These are phyloP conservation scores for Camellia oleifera DNA, from an alignment of 179 eudicot genomes.

Conservation along the genomic window DNA sequence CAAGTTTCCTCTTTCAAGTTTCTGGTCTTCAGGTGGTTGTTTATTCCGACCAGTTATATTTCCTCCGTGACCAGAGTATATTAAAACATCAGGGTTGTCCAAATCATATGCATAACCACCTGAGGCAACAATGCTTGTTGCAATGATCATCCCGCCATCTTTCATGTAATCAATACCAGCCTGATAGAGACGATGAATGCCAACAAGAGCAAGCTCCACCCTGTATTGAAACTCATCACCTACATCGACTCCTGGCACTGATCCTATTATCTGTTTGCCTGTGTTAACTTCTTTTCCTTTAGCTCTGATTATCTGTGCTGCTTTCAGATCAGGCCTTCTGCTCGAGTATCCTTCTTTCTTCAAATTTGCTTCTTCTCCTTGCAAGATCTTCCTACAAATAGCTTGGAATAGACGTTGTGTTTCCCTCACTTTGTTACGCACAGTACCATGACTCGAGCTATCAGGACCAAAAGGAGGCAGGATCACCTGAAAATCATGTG, in stretches of 20 bases:
- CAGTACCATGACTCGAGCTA: slow-evolving; percentile 33
- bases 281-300: slow-evolving; percentile 45
- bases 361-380: slow-evolving; percentile 47
- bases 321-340: slow-evolving; percentile 51
- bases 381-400: slow-evolving; percentile 56
- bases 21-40: slow-evolving; percentile 59
- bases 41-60: slow-evolving; percentile 36
- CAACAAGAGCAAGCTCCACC: slow-evolving; percentile 69
- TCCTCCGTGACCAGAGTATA: slow-evolving; percentile 84
- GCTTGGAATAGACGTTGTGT: slow-evolving; percentile 51
- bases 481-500: slow-evolving; percentile 25
- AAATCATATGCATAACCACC: slow-evolving; percentile 70
- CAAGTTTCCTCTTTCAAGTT: slow-evolving; percentile 76
- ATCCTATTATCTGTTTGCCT: slow-evolving; percentile 37
- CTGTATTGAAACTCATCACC: slow-evolving; percentile 80
- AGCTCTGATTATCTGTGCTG: slow-evolving; percentile 40
- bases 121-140: slow-evolving; percentile 77
- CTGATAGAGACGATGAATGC: slow-evolving; percentile 64
- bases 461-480: slow-evolving; percentile 46
- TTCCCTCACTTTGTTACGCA: slow-evolving; percentile 63
- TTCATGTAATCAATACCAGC: slow-evolving; percentile 53
- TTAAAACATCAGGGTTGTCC: slow-evolving; percentile 57
- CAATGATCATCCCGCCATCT: slow-evolving; percentile 23
- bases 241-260: slow-evolving; percentile 80
- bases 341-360: slow-evolving; percentile 14